Evolutionary conservation across 352 stramenopile genomes (phyloP).

Genomic region (Phytopythium boreale): DNA sequence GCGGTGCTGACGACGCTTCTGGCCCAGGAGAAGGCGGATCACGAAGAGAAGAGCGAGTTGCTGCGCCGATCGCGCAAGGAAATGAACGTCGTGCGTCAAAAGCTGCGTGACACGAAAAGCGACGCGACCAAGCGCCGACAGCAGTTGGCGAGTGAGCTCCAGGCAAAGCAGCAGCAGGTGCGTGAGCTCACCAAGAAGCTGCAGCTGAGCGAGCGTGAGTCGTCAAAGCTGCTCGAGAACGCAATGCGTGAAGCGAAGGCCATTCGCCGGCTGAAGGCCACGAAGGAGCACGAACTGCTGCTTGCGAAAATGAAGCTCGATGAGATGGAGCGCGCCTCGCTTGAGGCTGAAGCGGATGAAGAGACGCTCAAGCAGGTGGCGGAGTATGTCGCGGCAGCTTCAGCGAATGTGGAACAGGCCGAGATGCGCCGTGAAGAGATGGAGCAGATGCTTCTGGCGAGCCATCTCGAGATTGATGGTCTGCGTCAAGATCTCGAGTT

Average conservation of each 20-base stretch:
- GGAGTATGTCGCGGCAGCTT: constrained; percentile 22
- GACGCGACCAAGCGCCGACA: constrained; percentile 64
- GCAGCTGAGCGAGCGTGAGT: constrained; percentile 52
- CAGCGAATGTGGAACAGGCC: constrained; percentile 15
- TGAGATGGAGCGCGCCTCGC: constrained; percentile 50
- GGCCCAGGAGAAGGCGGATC: constrained; percentile 50
- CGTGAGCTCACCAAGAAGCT: constrained; percentile 51
- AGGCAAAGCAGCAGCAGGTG: constrained; percentile 59
- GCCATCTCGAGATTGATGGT: constrained; percentile 48
- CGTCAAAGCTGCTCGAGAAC: constrained; percentile 34
- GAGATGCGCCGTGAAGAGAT: constrained; percentile 40
- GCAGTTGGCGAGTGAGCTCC: constrained; percentile 46
- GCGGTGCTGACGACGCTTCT: constrained; percentile 58
- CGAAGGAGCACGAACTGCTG: constrained; percentile 63
- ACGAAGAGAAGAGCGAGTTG: constrained; percentile 52
- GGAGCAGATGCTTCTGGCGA: constrained; percentile 48
- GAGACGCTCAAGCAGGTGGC: constrained; percentile 28
- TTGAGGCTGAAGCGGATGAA: constrained; percentile 26
- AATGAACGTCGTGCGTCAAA: constrained; percentile 45
- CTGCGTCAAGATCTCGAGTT: constrained; percentile 50
- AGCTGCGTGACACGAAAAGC: constrained; percentile 48
- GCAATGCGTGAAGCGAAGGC: constrained; percentile 52
- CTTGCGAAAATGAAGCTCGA: constrained; percentile 58
- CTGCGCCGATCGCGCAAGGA: constrained; percentile 58
- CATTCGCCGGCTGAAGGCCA: constrained; percentile 43